Percentiles rank a stretch among this genome's conserved stretches.
These are phyloP conservation scores for Termitomyces sp. DNA, from an alignment of 768 basidiomycete genomes.

Conservation along the genomic window DNA sequence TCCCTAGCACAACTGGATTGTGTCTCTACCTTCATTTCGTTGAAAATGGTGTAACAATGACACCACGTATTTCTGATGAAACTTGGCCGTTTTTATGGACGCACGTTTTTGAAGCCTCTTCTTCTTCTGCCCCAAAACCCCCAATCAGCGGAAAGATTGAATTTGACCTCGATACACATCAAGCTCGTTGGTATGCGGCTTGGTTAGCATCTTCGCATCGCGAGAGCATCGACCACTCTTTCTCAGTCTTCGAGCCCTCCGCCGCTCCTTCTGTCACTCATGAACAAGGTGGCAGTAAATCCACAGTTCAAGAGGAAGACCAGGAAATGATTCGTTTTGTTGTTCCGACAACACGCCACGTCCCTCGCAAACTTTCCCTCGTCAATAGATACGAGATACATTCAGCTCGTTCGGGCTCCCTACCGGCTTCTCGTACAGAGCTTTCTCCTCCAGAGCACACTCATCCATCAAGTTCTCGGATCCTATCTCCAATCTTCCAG, in stretches of 20 bases:
- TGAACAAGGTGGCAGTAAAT: conserved; percentile 54
- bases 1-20: conserved; percentile 74
- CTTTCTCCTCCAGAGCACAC: conserved; percentile 27
- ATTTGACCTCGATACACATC: conserved; percentile 78
- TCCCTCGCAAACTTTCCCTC: conserved; percentile 67
- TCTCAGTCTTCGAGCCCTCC: conserved; percentile 33
- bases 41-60: conserved; percentile 53
- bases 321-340: conserved; percentile 41
- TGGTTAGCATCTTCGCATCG: conserved; percentile 60
- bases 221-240: conserved; percentile 29
- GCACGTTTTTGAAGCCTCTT: conserved; percentile 48
- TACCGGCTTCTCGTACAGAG: conserved; percentile 23
- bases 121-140: conserved; percentile 33
- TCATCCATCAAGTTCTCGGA: conserved; percentile 25
- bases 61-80: conserved; percentile 77
- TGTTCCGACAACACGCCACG: conserved; percentile 42
- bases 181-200: conserved; percentile 75
- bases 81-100: conserved; percentile 74
- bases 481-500: conserved; percentile 62
- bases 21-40: conserved; percentile 73
- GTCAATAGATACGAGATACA: conserved; percentile 59
- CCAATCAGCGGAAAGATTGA: conserved; percentile 80
- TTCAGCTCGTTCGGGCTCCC: conserved; percentile 37
- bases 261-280: conserved; percentile 43
- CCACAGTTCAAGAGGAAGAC: conserved; percentile 38